phyloP scores from a whole-genome alignment of 345 rosid genomes.

The Hirschfeldia incana region DNA sequence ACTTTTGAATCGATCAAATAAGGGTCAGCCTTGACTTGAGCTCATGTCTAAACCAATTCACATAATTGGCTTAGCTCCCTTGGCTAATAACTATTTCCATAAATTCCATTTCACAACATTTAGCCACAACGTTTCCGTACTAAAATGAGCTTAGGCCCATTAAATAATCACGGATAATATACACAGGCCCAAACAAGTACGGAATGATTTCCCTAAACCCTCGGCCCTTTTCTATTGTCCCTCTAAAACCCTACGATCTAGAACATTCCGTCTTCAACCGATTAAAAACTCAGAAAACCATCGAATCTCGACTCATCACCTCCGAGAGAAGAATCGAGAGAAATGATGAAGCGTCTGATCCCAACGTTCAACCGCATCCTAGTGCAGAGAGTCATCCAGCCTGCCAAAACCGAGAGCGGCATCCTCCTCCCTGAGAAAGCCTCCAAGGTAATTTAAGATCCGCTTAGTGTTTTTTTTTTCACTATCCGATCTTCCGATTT shows the following conservation, averaged over 20 bases:
- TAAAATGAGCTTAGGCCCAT: not conserved
- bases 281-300: conserved; percentile 20
- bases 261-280: conserved; percentile 19
- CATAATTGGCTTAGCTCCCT: not conserved
- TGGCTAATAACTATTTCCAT: too few relatives aligned
- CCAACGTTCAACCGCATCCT: conserved; percentile 74
- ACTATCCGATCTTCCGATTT: not conserved
- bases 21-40: not conserved
- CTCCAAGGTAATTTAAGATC: conserved; percentile 47
- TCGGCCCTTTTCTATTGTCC: not conserved
- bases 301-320: not conserved
- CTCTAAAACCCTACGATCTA: conserved; percentile 33
- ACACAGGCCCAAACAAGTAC: conserved; percentile 9
- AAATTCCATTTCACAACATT: not conserved
- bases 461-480: not conserved
- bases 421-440: conserved; percentile 81
- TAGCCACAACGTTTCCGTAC: not conserved
- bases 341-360: conserved; percentile 79
- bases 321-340: not conserved
- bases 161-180: not conserved
- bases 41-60: not conserved
- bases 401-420: conserved; percentile 75
- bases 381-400: conserved; percentile 75
- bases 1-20: not conserved
- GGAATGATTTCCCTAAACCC: conserved; percentile 18